Evolutionary conservation across 495 filamentous ascomycete species (phyloP).

Genomic region (Hypomontagnella submonticulosa): DNA sequence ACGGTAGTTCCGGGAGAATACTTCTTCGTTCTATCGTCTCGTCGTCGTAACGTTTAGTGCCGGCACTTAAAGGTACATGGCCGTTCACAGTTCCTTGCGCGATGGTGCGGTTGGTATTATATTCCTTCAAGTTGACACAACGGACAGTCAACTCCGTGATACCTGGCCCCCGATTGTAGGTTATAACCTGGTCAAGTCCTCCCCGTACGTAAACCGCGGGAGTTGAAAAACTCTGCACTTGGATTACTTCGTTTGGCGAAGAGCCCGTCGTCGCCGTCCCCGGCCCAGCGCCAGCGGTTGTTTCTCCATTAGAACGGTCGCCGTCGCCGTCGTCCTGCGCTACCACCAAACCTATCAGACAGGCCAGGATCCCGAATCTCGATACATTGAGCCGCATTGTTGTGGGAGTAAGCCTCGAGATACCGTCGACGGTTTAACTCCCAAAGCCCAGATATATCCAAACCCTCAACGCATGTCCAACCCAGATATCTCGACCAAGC

Average conservation of each 20-base stretch:
- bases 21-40: not conserved
- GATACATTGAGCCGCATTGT: conserved; percentile 47
- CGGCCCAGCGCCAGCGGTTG: not conserved
- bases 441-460: conserved; percentile 35
- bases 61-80: not conserved
- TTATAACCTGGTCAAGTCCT: not conserved
- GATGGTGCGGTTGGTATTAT: conserved; percentile 10
- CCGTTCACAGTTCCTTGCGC: conserved; percentile 7
- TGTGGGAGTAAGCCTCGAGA: conserved; percentile 23
- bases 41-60: not conserved
- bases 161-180: not conserved
- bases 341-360: conserved; percentile 30
- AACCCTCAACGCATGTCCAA: conserved; percentile 36
- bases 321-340: conserved; percentile 13
- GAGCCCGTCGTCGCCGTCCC: conserved; percentile 13
- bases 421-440: conserved; percentile 33
- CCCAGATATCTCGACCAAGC: conserved; percentile 20
- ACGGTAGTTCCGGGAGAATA: conserved; percentile 10
- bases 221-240: conserved; percentile 3
- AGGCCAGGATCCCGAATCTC: conserved; percentile 41
- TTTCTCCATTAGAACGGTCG: not conserved
- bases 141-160: conserved; percentile 20
- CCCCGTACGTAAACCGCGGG: conserved; percentile 11
- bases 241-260: conserved; percentile 20
- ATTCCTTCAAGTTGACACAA: conserved; percentile 23